These are phyloP conservation scores for Penicillium coffeae DNA, from an alignment of 495 filamentous ascomycete species.

Conservation along the genomic window DNA sequence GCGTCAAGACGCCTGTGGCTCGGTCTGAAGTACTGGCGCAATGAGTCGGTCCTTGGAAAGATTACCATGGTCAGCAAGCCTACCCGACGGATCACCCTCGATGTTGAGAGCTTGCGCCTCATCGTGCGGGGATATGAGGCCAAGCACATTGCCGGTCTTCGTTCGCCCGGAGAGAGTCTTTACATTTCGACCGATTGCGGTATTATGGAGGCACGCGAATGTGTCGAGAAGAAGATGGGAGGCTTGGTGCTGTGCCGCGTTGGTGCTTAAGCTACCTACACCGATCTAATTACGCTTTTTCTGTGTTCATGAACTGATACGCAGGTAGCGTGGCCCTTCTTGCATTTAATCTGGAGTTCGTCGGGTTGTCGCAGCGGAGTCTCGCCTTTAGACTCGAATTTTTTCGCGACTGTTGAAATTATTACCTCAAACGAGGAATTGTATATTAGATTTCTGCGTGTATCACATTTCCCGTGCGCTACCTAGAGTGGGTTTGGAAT, in stretches of 20 bases:
- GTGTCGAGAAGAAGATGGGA: constrained; percentile 77
- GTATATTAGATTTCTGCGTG: constrained; percentile 38
- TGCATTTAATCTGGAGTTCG: constrained; percentile 46
- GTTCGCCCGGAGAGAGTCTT: constrained; percentile 75
- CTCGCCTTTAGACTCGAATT: constrained; percentile 26
- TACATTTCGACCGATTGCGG: constrained; percentile 77
- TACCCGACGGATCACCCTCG: constrained; percentile 65
- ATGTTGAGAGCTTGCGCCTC: constrained; percentile 52
- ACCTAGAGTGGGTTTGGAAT: constrained; percentile 13
- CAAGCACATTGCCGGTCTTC: constrained; percentile 66
- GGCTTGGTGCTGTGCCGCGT: constrained; percentile 77
- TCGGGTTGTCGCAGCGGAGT: constrained; percentile 37
- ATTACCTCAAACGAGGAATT: constrained; percentile 31
- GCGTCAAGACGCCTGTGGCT: constrained; percentile 80
- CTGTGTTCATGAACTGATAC: constrained; percentile 2
- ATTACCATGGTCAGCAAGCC: constrained; percentile 73
- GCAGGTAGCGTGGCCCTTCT: constrained; percentile 17
- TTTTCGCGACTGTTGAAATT: constrained; percentile 35
- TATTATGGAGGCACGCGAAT: constrained; percentile 82
- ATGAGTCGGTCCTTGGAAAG: constrained; percentile 73
- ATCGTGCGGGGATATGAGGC: constrained; percentile 64
- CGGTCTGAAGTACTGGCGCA: constrained; percentile 90
- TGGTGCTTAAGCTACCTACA: background rate
- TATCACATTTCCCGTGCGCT: constrained; percentile 22
- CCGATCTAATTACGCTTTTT: background rate